Percentiles rank a stretch among this genome's conserved stretches.
Evolutionary conservation across 2,329 filamentous ascomycete genomes (phyloP).

Genomic region (Harringtonia aguacate): DNA sequence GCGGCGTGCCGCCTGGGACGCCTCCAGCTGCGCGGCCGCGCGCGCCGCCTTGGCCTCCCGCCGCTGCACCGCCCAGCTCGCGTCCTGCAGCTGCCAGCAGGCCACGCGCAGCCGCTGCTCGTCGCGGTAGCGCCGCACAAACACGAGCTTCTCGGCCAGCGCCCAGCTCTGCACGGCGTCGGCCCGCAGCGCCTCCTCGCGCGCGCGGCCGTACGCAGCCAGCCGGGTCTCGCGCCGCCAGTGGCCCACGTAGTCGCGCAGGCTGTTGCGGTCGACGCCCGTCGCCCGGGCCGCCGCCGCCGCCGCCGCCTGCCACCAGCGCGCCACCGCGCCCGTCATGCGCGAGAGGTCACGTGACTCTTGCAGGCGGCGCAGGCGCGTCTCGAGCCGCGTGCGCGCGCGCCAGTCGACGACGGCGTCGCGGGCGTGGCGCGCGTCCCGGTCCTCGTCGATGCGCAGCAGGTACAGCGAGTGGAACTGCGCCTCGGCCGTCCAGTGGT

Average conservation of each 20-base stretch:
- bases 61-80: neutral
- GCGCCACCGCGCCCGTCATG: neutral
- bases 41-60: neutral
- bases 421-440: slow-evolving; percentile 2
- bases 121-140: slow-evolving; percentile 15
- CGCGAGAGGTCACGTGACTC: too few relatives aligned
- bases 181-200: too few relatives aligned
- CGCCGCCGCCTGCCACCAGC: neutral
- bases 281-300: neutral
- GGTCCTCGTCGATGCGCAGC: slow-evolving; percentile 7
- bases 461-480: neutral
- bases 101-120: slow-evolving; percentile 9
- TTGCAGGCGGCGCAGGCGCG: slow-evolving; percentile 4
- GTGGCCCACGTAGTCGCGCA: slow-evolving; percentile 10
- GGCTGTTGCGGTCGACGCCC: neutral
- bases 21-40: neutral
- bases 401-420: slow-evolving; percentile 10
- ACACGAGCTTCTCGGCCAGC: slow-evolving; percentile 16
- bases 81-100: too few relatives aligned
- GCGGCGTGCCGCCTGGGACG: neutral
- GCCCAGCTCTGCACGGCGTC: slow-evolving; percentile 16
- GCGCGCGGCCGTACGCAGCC: too few relatives aligned
- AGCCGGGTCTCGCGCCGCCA: slow-evolving; percentile 19
- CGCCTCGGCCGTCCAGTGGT: slow-evolving; percentile 7
- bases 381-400: slow-evolving; percentile 1